Conservation (phyloP, 352 stramenopile species). For the Phytophthora pini region DNA sequence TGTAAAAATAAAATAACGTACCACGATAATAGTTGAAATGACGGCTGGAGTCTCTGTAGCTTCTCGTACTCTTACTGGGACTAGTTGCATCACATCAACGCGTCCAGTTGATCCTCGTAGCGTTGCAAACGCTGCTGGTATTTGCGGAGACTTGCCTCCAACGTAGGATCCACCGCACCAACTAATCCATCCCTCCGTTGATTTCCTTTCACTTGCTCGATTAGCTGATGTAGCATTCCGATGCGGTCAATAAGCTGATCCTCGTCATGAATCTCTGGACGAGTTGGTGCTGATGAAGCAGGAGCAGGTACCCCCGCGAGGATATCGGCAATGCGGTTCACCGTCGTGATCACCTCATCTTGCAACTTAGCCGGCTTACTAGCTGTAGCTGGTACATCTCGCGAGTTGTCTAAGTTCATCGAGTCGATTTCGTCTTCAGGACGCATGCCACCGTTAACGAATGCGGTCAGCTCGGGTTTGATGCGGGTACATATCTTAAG, state of each 20-base stretch:
- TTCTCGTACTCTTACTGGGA: no score
- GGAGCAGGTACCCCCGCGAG: neutral
- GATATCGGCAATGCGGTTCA: neutral
- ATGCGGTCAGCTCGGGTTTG: constrained; percentile 11
- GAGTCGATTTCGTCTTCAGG: constrained; percentile 14
- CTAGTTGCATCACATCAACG: no score
- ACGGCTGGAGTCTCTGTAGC: no score
- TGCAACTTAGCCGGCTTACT: constrained; percentile 3
- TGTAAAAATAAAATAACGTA: no score
- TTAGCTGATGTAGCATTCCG: constrained; percentile 13
- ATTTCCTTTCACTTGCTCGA: constrained; percentile 6
- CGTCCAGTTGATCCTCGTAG: neutral
- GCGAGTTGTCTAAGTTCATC: neutral
- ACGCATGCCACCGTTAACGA: constrained; percentile 7
- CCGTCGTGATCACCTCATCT: constrained; percentile 2
- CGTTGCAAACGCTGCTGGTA: constrained; percentile 5
- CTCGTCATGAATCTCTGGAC: no score
- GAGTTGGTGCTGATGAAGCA: neutral
- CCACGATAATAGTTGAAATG: no score
- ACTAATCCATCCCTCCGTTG: neutral
- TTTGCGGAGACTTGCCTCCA: no score
- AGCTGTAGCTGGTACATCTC: no score
- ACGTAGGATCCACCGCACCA: no score
- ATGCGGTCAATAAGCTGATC: neutral
- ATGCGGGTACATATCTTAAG: constrained; percentile 10